A percentile compares a stretch with the other conserved stretches of the same genome.
Conservation (phyloP, 1,139 yeast genomes). For the Scheffersomyces segobiensis region DNA sequence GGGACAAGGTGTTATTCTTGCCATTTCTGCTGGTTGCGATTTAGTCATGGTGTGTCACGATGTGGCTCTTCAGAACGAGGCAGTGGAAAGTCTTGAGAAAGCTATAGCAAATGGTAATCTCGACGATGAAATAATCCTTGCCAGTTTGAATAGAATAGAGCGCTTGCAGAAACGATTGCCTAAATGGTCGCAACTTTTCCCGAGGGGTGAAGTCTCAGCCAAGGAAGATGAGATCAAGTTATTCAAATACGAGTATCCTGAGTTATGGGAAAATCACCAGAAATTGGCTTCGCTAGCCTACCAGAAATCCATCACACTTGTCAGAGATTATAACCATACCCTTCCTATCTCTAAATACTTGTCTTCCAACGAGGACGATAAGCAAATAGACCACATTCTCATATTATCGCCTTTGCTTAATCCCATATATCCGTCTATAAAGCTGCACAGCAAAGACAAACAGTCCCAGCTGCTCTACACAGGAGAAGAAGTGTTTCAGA, state of each 20-base stretch:
- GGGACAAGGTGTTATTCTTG: constrained; percentile 65
- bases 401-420: constrained; percentile 54
- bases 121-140: constrained; percentile 46
- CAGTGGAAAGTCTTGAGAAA: constrained; percentile 53
- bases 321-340: constrained; percentile 54
- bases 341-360: constrained; percentile 53
- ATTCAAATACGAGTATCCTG: constrained; percentile 31
- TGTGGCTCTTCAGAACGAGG: constrained; percentile 57
- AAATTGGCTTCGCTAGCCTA: constrained; percentile 50
- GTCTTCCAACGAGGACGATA: constrained; percentile 17
- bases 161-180: constrained; percentile 45
- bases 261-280: constrained; percentile 45
- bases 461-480: constrained; percentile 29
- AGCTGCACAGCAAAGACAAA: neutral
- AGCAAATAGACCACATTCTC: constrained; percentile 37
- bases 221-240: constrained; percentile 21
- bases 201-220: constrained; percentile 34
- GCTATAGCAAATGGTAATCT: constrained; percentile 56
- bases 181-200: constrained; percentile 51
- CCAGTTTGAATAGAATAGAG: constrained; percentile 47
- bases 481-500: constrained; percentile 62
- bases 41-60: constrained; percentile 65
- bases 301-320: constrained; percentile 54
- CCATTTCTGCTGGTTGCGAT: constrained; percentile 67
- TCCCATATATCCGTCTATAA: constrained; percentile 35